A percentile compares a stretch with the other conserved stretches of the same genome.
phyloP scores from a whole-genome alignment of 352 stramenopile species.

The Pythium biforme region DNA sequence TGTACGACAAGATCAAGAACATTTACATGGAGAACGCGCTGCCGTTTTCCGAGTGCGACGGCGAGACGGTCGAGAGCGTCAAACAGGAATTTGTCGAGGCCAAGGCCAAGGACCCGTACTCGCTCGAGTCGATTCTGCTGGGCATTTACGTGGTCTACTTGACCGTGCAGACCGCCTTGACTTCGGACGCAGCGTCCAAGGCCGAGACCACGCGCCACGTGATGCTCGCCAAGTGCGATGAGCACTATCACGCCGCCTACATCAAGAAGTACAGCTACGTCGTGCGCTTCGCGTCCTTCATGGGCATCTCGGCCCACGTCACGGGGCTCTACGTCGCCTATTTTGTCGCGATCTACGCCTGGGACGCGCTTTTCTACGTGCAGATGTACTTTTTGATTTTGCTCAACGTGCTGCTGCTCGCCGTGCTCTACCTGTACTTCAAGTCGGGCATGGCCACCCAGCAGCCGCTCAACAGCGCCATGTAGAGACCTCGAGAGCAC shows the following conservation, averaged over 20 bases:
- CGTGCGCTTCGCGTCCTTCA: slow-evolving; percentile 73
- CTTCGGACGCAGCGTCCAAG: slow-evolving; percentile 61
- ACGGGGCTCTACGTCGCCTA: slow-evolving; percentile 71
- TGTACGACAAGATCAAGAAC: slow-evolving; percentile 89
- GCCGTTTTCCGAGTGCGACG: slow-evolving; percentile 73
- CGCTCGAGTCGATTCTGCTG: slow-evolving; percentile 68
- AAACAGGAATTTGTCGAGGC: slow-evolving; percentile 62
- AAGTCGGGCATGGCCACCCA: slow-evolving; percentile 57
- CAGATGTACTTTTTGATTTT: slow-evolving; percentile 73
- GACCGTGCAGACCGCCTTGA: slow-evolving; percentile 58
- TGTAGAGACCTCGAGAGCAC: too few relatives aligned
- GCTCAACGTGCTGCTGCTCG: slow-evolving; percentile 58
- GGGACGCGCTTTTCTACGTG: slow-evolving; percentile 73
- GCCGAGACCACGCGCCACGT: slow-evolving; percentile 54
- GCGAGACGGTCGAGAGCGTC: slow-evolving; percentile 79
- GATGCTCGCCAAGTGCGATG: slow-evolving; percentile 59
- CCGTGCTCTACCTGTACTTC: slow-evolving; percentile 56
- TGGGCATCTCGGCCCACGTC: slow-evolving; percentile 80
- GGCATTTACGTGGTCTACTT: slow-evolving; percentile 82
- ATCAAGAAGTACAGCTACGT: slow-evolving; percentile 54
- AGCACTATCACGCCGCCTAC: slow-evolving; percentile 62
- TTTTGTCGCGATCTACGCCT: slow-evolving; percentile 66
- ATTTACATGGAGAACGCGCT: slow-evolving; percentile 86
- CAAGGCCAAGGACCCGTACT: slow-evolving; percentile 56
- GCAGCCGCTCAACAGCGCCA: slow-evolving; percentile 25